Conservation (phyloP, 208 protist species). For the Leishmania braziliensis region DNA sequence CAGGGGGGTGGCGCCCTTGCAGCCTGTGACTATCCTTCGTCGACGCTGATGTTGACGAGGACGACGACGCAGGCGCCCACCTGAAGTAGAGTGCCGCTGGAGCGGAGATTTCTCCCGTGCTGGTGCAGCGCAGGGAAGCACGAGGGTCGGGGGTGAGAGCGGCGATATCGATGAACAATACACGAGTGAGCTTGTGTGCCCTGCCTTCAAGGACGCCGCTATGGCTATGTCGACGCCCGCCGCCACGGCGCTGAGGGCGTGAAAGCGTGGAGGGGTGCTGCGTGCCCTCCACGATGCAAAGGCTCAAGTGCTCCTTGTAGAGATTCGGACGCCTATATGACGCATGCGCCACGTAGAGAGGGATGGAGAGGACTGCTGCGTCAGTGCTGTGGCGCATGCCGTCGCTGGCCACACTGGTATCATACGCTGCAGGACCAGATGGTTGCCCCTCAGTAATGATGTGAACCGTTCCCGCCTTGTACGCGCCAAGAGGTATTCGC, state of each 20-base stretch:
- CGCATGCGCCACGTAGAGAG: slow-evolving; percentile 23
- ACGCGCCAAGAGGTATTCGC: slow-evolving; percentile 17
- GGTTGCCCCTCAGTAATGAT: neutral
- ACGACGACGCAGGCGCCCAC: neutral
- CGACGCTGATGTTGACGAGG: neutral
- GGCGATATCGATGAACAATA: slow-evolving; percentile 27
- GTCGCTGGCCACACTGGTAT: neutral
- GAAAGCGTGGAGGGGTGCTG: neutral
- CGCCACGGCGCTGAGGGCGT: neutral
- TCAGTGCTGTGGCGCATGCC: neutral
- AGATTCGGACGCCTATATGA: slow-evolving; percentile 22
- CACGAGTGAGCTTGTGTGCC: neutral
- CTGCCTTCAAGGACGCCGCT: neutral
- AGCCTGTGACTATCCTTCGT: neutral
- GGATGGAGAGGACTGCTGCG: neutral
- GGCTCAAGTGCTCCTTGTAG: slow-evolving; percentile 20
- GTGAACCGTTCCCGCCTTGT: slow-evolving; percentile 6
- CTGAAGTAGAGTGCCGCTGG: slow-evolving; percentile 22
- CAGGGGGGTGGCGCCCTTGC: neutral
- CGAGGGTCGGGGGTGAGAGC: slow-evolving; percentile 3
- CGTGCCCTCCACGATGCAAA: slow-evolving; percentile 23
- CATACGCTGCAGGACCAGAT: neutral
- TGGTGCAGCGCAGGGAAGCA: slow-evolving; percentile 14
- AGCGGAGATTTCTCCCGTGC: slow-evolving; percentile 12
- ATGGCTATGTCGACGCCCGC: neutral